These are phyloP conservation scores for Trematosphaeria pertusa DNA, from an alignment of 2,329 filamentous ascomycete genomes.

Conservation along the genomic window DNA sequence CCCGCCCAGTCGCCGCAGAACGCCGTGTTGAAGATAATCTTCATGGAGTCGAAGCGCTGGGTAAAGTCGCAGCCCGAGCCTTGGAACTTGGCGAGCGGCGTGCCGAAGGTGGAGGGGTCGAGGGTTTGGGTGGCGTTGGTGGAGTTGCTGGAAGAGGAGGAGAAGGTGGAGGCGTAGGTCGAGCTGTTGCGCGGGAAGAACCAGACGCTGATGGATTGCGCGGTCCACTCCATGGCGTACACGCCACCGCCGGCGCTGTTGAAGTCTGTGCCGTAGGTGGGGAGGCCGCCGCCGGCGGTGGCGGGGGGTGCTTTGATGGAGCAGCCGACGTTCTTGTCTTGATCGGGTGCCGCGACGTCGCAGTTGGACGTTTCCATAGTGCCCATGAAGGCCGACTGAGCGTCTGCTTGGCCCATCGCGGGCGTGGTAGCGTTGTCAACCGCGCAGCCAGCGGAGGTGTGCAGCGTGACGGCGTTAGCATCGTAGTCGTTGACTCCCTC, in stretches of 20 bases:
- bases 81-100: conserved; percentile 49
- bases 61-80: conserved; percentile 55
- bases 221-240: conserved; percentile 50
- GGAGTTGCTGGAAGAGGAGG: conserved; percentile 2
- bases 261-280: conserved; percentile 43
- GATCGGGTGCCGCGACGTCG: conserved; percentile 43
- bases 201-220: conserved; percentile 50
- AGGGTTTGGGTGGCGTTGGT: conserved; percentile 10
- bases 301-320: conserved; percentile 34
- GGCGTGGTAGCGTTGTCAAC: conserved; percentile 24
- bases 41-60: conserved; percentile 34
- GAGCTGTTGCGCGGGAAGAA: conserved; percentile 43
- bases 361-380: conserved; percentile 55
- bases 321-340: conserved; percentile 45
- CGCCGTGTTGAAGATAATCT: conserved; percentile 55
- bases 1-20: conserved; percentile 64
- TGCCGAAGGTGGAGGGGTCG: conserved; percentile 28
- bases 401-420: not conserved
- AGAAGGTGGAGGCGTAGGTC: conserved; percentile 10
- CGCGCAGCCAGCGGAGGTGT: conserved; percentile 35
- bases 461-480: conserved; percentile 40
- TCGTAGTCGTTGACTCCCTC: conserved; percentile 44
- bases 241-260: conserved; percentile 47
- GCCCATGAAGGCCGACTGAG: conserved; percentile 48
- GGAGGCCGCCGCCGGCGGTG: conserved; percentile 39